Evolutionary conservation across 1,139 yeast species (phyloP), one percentile per base, ranked within the genome.

Genomic region (Blastobotrys capitulatus): DNA sequence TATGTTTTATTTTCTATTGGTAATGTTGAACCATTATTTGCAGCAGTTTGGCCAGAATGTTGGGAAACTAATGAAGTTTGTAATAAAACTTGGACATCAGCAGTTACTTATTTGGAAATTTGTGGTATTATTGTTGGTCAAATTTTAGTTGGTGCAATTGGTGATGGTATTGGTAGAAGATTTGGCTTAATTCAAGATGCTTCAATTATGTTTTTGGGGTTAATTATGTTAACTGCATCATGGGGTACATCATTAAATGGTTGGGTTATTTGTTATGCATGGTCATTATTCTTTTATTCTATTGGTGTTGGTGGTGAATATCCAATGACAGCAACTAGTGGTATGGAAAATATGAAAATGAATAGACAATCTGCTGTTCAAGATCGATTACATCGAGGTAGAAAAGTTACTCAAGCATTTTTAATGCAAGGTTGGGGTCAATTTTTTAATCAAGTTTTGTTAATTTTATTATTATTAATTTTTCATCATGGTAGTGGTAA

Each of bases 281-380:
- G 74, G 86, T 65, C 96, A 80, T 76, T 65, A 57, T 67, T 61
- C 55, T 64, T 63, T 61, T 68, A 63, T 63, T 66, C 86, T 84
- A 77, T 92, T 61, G 98, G 98, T 82, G 92, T 92, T 64, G 98
- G 98, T 75, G 98, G 97, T 78, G 98, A 92, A 74, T 92, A 92
- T 72, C 98, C 98, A 62, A 80, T 92, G 71, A 89, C 97, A 39
- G 92, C 97, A 37, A 68, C 72, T 44, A 58, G 66, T 44, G 71
- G 72, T 51, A 69, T 70, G 68, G 74, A 70, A 57, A 60, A 60
- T 46, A 61, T 62, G 34, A 57, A 60, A 52, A 58, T 64, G 38
- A 59, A 60, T 18, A 55, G 57, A 35, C 48, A 54, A 26, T 63
- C 68, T 40, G 50, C 62, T 29, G 58, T 62, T 40, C 66, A 63